Conservation (phyloP, 108 stramenopile species). For the Craspedostauros australis region DNA sequence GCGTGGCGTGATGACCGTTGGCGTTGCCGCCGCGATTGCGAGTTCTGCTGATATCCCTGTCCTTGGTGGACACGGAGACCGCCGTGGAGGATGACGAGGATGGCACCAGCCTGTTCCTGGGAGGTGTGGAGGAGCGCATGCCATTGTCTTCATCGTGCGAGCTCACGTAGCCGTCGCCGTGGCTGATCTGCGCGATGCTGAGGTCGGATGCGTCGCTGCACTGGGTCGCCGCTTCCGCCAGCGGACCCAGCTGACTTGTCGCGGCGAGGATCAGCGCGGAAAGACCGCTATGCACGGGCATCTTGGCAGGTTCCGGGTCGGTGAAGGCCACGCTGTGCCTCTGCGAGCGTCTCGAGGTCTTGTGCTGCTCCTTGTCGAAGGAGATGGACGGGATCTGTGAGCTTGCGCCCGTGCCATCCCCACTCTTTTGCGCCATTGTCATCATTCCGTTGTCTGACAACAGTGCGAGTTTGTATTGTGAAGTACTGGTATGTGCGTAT, state of each 20-base stretch:
- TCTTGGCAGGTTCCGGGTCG: too few species aligned
- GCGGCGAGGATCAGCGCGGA: slow-evolving; percentile 52
- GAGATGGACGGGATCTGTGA: too few species aligned
- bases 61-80: neutral
- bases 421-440: too few species aligned
- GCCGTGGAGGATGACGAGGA: slow-evolving; percentile 2
- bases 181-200: neutral
- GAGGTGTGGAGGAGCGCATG: neutral
- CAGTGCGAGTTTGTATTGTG: too few species aligned
- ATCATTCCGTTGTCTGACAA: too few species aligned
- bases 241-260: slow-evolving; percentile 34
- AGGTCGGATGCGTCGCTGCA: slow-evolving; percentile 12
- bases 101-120: neutral
- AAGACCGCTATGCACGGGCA: slow-evolving; percentile 26
- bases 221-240: slow-evolving; percentile 17
- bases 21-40: neutral
- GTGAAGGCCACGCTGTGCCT: too few species aligned
- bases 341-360: too few species aligned
- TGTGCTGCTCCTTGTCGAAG: too few species aligned
- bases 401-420: too few species aligned
- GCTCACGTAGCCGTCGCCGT: slow-evolving; percentile 3
- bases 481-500: too few species aligned
- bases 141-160: neutral
- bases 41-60: too few species aligned
- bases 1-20: slow-evolving; percentile 2